These are phyloP conservation scores for Trichocladium uniseriatum DNA, from an alignment of 495 filamentous ascomycete genomes.

Conservation along the genomic window DNA sequence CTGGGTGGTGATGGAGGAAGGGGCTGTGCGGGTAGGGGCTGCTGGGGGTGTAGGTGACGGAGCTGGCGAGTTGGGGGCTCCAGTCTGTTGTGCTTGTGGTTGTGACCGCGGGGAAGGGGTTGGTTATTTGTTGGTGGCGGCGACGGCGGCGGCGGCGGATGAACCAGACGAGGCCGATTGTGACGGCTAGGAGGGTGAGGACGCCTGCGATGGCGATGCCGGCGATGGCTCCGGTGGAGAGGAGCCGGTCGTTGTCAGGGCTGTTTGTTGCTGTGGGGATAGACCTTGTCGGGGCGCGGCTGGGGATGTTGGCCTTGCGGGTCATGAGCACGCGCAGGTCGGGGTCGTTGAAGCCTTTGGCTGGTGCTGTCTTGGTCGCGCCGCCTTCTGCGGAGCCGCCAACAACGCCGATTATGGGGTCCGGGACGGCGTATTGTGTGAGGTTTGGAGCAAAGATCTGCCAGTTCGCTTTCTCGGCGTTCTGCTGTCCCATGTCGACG, in stretches of 20 bases:
- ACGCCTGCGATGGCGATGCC: slow-evolving; percentile 20
- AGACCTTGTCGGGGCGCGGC: slow-evolving; percentile 17
- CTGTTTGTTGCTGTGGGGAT: slow-evolving; percentile 8
- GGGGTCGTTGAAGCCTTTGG: slow-evolving; percentile 23
- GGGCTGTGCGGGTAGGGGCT: slow-evolving; percentile 2
- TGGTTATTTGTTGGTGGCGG: neutral
- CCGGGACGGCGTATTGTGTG: slow-evolving; percentile 51
- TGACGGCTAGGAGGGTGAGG: slow-evolving; percentile 2
- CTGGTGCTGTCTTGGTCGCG: slow-evolving; percentile 57
- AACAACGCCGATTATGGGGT: slow-evolving; percentile 47
- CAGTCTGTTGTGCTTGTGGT: neutral
- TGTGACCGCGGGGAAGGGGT: neutral
- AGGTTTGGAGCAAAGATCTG: slow-evolving; percentile 23
- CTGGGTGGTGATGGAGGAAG: neutral
- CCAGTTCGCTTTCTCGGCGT: slow-evolving; percentile 24
- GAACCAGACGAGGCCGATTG: slow-evolving; percentile 4
- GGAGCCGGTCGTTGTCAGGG: neutral
- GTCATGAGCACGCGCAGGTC: slow-evolving; percentile 25
- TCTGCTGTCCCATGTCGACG: slow-evolving; percentile 45
- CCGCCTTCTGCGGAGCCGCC: slow-evolving; percentile 53
- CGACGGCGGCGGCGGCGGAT: slow-evolving; percentile 6
- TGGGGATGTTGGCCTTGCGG: slow-evolving; percentile 20
- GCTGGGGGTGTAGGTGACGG: slow-evolving; percentile 1
- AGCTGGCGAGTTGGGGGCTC: neutral
- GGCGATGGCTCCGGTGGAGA: slow-evolving; percentile 23